Evolutionary conservation across 768 basidiomycete species (phyloP), one percentile per base, ranked within the genome.

Genomic region (Kwoniella heveanensis): DNA sequence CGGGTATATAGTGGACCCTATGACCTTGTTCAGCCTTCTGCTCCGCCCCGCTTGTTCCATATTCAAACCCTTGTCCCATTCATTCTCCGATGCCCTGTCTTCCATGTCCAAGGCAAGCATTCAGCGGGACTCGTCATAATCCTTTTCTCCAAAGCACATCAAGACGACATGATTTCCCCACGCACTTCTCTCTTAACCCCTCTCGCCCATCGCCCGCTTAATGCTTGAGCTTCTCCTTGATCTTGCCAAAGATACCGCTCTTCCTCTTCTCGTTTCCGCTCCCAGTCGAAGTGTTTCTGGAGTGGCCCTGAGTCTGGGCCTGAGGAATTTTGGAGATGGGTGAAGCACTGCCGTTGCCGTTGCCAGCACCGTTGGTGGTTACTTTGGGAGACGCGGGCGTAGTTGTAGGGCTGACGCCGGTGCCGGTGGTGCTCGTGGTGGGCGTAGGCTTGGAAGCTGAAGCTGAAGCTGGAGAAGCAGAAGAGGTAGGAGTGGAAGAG

Each of bases 201-300:
- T n/a, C n/a, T n/a, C n/a, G n/a, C n/a, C n/a, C n/a, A n/a, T n/a
- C n/a, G n/a, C n/a, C n/a, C n/a, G n/a, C n/a, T n/a, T n/a, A n/a
- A 39, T 62, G 52, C 67, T 69, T 71, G 29, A 72, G 56, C 54
- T 75, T 62, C 17, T 62, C 71, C 61, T 77, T 77, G 51, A 77
- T 29, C 68, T 77, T 77, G 47, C 63, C 59, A 52, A 77, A 69
- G 49, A 77, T 68, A 19, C 75, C 75, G 5, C 54, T 53, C 62
- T 74, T 74, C 65, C 73, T 76, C 24, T 64, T 65, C 54, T 64
- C 48, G 49, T 64, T 65, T 49, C 62, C 48, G 49, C 60, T 47
- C 15, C 58, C 62, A 22, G 54, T 54, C 29, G 60, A 61, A 5
- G 29, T n/a, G 2, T 61, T 62, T 25, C 60, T 57, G 2, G 26